These are phyloP conservation scores for Pelargonium exstipulatum DNA, from an alignment of 441 rosid genomes.

Conservation along the genomic window DNA sequence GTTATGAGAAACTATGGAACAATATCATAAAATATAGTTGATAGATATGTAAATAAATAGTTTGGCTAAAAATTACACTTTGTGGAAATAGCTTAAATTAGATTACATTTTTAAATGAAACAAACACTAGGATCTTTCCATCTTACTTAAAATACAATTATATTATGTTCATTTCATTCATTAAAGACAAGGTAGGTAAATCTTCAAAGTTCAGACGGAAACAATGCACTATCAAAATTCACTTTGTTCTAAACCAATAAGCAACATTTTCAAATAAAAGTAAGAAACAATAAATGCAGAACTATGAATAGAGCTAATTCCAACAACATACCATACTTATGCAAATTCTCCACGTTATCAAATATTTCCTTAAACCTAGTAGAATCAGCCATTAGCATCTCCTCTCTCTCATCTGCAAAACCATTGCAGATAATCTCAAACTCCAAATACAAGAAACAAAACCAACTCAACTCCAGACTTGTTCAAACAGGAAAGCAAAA, in stretches of 20 bases:
- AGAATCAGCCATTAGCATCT: constrained; percentile 29
- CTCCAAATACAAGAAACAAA: neutral
- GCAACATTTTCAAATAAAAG: too few species aligned
- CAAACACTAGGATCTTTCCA: too few species aligned
- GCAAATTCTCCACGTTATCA: constrained; percentile 35
- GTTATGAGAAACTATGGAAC: too few species aligned
- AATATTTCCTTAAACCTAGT: constrained; percentile 29
- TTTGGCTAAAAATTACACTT: too few species aligned
- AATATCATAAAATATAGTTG: too few species aligned
- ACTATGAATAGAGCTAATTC: neutral
- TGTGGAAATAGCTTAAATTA: too few species aligned
- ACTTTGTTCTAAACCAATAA: neutral
- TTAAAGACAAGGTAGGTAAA: neutral
- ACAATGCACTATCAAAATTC: neutral
- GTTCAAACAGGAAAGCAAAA: neutral
- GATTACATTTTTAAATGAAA: too few species aligned
- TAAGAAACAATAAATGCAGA: neutral
- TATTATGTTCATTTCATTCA: neutral
- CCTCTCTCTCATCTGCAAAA: constrained; percentile 34
- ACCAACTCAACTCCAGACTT: neutral
- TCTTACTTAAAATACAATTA: too few species aligned
- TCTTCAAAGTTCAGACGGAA: too few species aligned
- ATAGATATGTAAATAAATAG: too few species aligned
- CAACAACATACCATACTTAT: constrained; percentile 32
- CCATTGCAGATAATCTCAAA: neutral